Evolutionary conservation across 805 yeast genomes (phyloP), one percentile per base, ranked within the genome.

Genomic region (Metschnikowia bowlesiae): DNA sequence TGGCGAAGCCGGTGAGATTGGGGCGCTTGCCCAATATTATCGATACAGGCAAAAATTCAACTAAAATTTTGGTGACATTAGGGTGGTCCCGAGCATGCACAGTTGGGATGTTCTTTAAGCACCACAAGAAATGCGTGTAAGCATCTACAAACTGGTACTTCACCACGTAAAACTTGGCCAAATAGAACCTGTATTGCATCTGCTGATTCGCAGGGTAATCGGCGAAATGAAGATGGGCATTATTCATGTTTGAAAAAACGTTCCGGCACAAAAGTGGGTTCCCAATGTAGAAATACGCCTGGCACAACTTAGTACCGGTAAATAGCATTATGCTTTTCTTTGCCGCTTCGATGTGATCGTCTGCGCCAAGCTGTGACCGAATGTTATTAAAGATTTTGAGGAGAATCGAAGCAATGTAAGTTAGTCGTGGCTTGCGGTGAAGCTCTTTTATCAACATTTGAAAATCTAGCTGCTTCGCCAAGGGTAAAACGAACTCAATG

Each of bases 331-430:
- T 75, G 26, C 70, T 62, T 53, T 77, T 81, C 56, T 82, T 81
- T 33, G 56, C 58, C 8, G 68, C 65, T 33, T 68, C 63, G 7
- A 48, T 71, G 67, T 50, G 73, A 66, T 56, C 76, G 60, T 62
- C 64, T 2, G 64, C 62, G 46, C 71, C 75, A 36, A 68, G 54
- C 52, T 71, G 75, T 1, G 82, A 77, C 37, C 88, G 71, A 36
- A 81, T 79, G 46, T 82, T 74, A 58, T 85, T 84, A 68, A 84
- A 84, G 30, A 82, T 65, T 57, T 77, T 79, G 45, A 85, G 68
- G 14, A 84, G 67, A 2, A 81, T 65, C 4, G 83, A 71, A 0
- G 89, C 82, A 26, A 79, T 59, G 62, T 74, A 77, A 6, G 79
- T 69, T 37, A 78, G 60, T 50, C 84, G 57, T 8, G 82, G 81